Conservation (phyloP, 2,329 filamentous ascomycete genomes). For the Neofusicoccum sp. region DNA sequence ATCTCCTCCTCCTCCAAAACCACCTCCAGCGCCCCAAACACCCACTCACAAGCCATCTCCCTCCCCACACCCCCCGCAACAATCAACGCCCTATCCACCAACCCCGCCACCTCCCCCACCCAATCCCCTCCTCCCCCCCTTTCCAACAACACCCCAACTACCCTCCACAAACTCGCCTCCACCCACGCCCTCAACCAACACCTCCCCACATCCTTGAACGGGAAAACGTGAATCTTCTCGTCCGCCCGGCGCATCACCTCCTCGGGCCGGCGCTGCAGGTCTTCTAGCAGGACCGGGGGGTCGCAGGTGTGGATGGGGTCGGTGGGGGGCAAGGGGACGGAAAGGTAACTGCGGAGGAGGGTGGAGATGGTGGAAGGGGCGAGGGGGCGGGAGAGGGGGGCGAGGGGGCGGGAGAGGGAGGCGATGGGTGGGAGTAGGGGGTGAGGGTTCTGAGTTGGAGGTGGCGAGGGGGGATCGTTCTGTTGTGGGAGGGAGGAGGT, state of each 20-base stretch:
- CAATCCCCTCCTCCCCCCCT: slow-evolving; percentile 38
- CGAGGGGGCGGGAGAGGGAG: neutral
- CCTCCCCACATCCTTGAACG: slow-evolving; percentile 65
- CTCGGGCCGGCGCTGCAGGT: slow-evolving; percentile 30
- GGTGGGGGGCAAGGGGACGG: neutral
- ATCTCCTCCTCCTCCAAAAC: slow-evolving; percentile 35
- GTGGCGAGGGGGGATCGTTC: neutral
- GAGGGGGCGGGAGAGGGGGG: neutral
- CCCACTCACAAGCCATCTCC: neutral
- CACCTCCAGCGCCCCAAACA: slow-evolving; percentile 4
- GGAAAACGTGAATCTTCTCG: slow-evolving; percentile 69
- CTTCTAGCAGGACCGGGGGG: slow-evolving; percentile 34
- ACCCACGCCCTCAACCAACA: slow-evolving; percentile 74
- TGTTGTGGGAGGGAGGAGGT: neutral
- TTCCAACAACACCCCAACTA: slow-evolving; percentile 38
- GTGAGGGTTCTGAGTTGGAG: neutral
- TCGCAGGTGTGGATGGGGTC: slow-evolving; percentile 46
- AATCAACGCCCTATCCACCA: slow-evolving; percentile 76
- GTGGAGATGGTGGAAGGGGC: neutral
- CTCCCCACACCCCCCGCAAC: slow-evolving; percentile 54
- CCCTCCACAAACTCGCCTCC: slow-evolving; percentile 68
- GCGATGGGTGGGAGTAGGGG: neutral
- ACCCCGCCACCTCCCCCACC: slow-evolving; percentile 62
- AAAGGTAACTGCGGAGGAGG: slow-evolving; percentile 26
- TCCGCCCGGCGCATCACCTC: slow-evolving; percentile 62